These are phyloP conservation scores for Phytophthora ohioensis DNA, from an alignment of 352 stramenopile genomes.

Conservation along the genomic window DNA sequence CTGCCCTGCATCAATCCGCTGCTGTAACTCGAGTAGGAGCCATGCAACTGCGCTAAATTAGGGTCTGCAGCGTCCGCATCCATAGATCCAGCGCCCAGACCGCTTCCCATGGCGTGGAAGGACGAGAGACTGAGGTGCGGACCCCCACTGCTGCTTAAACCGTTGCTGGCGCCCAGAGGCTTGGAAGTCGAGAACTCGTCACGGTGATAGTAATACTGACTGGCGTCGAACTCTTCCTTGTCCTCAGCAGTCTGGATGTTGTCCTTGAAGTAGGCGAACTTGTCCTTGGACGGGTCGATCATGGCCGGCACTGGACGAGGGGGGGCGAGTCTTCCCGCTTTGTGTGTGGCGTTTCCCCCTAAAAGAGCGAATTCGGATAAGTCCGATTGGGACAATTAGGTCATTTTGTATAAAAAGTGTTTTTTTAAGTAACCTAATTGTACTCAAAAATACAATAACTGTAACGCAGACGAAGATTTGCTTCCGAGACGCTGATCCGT, in stretches of 20 bases:
- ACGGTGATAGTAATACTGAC: conserved; percentile 90
- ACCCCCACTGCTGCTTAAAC: conserved; percentile 30
- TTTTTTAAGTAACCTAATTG: too few species aligned
- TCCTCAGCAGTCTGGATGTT: conserved; percentile 91
- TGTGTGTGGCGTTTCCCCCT: conserved; percentile 5
- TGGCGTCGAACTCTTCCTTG: conserved; percentile 90
- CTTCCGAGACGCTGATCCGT: too few species aligned
- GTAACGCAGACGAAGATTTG: too few species aligned
- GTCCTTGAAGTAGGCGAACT: conserved; percentile 92
- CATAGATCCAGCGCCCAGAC: conserved; percentile 34
- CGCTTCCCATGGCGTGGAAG: conserved; percentile 62
- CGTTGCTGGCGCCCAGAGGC: conserved; percentile 33
- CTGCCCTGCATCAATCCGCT: conserved; percentile 51
- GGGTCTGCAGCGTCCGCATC: conserved; percentile 37
- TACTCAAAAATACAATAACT: too few species aligned
- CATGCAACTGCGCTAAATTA: conserved; percentile 27
- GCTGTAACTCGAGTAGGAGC: conserved; percentile 57
- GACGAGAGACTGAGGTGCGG: conserved; percentile 53
- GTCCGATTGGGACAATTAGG: too few species aligned
- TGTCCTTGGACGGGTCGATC: conserved; percentile 91
- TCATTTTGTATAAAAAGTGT: too few species aligned
- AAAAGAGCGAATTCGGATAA: too few species aligned
- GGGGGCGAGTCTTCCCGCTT: conserved; percentile 1
- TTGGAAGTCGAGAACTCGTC: conserved; percentile 70
- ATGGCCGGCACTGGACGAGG: conserved; percentile 41